phyloP scores from a whole-genome alignment of 495 filamentous ascomycete species.

The Neurospora intermedia region DNA sequence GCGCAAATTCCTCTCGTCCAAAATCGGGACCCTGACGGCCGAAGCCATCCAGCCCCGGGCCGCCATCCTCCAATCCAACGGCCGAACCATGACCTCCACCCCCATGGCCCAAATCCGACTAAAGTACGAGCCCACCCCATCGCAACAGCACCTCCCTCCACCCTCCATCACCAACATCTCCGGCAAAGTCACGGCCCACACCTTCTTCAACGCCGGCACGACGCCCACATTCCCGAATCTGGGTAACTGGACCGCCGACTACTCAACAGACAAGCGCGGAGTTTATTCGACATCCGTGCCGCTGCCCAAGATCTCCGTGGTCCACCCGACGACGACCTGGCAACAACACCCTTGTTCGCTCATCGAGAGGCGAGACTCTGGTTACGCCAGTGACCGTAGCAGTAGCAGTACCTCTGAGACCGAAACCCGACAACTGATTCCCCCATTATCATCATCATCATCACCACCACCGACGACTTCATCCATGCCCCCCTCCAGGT shows the following conservation, averaged over 20 bases:
- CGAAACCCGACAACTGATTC: not conserved
- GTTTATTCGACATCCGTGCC: constrained; percentile 51
- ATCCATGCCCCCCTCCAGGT: too few relatives aligned
- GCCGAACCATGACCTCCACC: constrained; percentile 24
- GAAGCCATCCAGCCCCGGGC: constrained; percentile 64
- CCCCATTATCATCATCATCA: constrained; percentile 1
- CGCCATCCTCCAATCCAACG: constrained; percentile 46
- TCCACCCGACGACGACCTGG: constrained; percentile 54
- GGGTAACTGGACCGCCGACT: constrained; percentile 31
- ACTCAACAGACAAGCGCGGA: constrained; percentile 44
- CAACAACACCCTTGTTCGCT: constrained; percentile 32
- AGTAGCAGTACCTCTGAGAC: not conserved
- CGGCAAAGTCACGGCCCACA: constrained; percentile 63
- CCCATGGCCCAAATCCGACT: constrained; percentile 61
- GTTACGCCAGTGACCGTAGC: constrained; percentile 26
- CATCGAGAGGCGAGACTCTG: constrained; percentile 52
- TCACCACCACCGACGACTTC: not conserved
- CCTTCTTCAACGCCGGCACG: constrained; percentile 51
- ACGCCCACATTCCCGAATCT: constrained; percentile 49
- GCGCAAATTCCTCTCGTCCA: constrained; percentile 65
- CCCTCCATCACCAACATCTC: constrained; percentile 57
- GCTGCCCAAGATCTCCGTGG: constrained; percentile 56
- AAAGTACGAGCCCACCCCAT: constrained; percentile 58
- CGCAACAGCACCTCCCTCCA: constrained; percentile 33
- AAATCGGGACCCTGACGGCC: constrained; percentile 61